These are phyloP conservation scores for Malus orientalis DNA, from an alignment of 306 rosid genomes.

Conservation along the genomic window DNA sequence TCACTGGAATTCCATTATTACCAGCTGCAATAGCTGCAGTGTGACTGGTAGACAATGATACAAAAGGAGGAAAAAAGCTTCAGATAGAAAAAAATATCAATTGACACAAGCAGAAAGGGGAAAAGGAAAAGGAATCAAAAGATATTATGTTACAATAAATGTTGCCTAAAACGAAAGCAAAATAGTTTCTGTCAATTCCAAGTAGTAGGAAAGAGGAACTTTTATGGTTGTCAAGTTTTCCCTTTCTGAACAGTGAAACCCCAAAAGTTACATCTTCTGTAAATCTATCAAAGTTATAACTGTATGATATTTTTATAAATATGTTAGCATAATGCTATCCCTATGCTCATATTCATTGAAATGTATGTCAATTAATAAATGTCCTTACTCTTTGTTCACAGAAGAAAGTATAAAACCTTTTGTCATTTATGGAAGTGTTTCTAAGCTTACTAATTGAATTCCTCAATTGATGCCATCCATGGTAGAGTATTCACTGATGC, in stretches of 20 bases:
- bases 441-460: constrained; percentile 1
- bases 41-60: constrained; percentile 51
- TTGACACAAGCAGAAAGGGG: not conserved
- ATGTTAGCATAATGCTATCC: not conserved
- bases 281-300: not conserved
- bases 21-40: constrained; percentile 99
- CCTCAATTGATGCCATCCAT: not conserved
- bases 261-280: not conserved
- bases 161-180: not conserved
- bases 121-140: not conserved
- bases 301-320: not conserved
- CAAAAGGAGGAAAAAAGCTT: constrained; percentile 8
- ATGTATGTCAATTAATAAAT: not conserved
- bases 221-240: not conserved
- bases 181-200: not conserved
- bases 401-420: not conserved
- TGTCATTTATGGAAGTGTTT: not conserved
- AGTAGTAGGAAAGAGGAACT: not conserved
- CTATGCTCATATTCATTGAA: not conserved
- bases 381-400: not conserved
- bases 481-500: not conserved
- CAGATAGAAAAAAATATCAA: constrained; percentile 1
- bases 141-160: not conserved
- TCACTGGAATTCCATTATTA: constrained; percentile 95
- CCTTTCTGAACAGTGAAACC: not conserved